Base-by-base conservation (phyloP, 2,329 filamentous ascomycete species). In the Penicillium sp. region DNA sequence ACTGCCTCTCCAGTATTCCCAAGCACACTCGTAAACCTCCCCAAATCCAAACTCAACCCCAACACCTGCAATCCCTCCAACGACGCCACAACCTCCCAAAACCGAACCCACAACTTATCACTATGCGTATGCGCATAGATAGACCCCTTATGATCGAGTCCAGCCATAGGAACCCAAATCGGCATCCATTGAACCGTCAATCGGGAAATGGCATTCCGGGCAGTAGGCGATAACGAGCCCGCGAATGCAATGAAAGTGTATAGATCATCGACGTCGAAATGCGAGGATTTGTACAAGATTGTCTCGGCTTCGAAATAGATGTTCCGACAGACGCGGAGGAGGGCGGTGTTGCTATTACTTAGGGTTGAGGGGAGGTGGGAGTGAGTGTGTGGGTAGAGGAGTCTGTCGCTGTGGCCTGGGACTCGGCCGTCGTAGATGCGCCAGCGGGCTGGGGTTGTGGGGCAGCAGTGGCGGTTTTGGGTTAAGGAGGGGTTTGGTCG, bases 61-160 rank as follows among this genome's bases (percentile, higher is more conserved):
- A 74, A 47, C 17, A 62, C 62, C 6, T 55, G 43, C 12, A 74
- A 62, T 2, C 58, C 59, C 0, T 37, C 46, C 15, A 72, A 56
- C 0, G 62, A 50, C 1, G 67, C 61, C 0, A 74, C 69, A 2
- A 61, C 52, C 0, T 47, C 47, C 72, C 73, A 75, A 59, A 75
- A 74, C 17, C 62, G 40, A 2, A 48, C 53, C 73, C 73, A 75
- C 4, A 75, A 60, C 9, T 50, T 60, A 57, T 75, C 73, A 55
- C 72, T 75, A 52, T 75, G 73, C 4, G 73, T 75, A 55, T 75
- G 71, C 1, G 69, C 65, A 59, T 71, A 75, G 27, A 75, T 72
- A 0, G 72, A 74, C 2, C 66, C 60, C 19, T 58, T 62, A 40
- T 69, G 67, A 35, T 69, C 67, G 29, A 71, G 57, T 2, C 71